Percentiles rank a stretch among this genome's conserved stretches.
Evolutionary conservation across 2,329 filamentous ascomycete species (phyloP).

Genomic region (Colletotrichum sp.): DNA sequence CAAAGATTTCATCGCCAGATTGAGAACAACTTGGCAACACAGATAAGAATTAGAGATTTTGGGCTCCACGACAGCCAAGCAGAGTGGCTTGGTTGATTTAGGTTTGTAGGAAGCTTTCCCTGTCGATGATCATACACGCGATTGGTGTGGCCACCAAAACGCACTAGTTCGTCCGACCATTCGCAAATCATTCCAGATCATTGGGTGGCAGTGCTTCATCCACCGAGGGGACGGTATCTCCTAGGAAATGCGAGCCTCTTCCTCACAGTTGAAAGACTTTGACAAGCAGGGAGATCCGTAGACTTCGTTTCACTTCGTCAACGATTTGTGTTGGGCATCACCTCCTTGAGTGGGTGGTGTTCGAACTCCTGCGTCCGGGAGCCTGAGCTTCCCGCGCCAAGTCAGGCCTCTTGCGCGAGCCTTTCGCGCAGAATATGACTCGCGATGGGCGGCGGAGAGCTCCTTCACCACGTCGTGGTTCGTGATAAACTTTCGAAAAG

Average conservation of each 20-base stretch:
- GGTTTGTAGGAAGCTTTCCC: slow-evolving; percentile 4
- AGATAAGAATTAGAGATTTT: background rate
- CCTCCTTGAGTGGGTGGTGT: background rate
- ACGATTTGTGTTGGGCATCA: background rate
- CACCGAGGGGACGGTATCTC: background rate
- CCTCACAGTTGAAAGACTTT: background rate
- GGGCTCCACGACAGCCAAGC: background rate
- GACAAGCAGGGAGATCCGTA: background rate
- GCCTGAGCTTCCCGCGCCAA: background rate
- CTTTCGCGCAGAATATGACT: background rate
- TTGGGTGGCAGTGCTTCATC: background rate
- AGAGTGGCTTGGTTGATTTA: background rate
- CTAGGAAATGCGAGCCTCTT: background rate
- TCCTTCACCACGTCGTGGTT: background rate
- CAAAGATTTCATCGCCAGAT: too few species aligned
- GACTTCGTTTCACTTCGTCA: background rate
- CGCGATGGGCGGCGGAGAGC: background rate
- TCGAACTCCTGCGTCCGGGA: background rate
- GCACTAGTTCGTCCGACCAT: slow-evolving; percentile 6
- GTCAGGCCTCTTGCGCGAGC: background rate
- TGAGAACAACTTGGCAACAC: background rate
- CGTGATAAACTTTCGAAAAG: background rate
- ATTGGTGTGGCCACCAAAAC: background rate
- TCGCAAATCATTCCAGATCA: background rate
- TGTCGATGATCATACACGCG: background rate